Evolutionary conservation across 257 asterid species (phyloP).

Genomic region (Jacaranda mimosifolia): DNA sequence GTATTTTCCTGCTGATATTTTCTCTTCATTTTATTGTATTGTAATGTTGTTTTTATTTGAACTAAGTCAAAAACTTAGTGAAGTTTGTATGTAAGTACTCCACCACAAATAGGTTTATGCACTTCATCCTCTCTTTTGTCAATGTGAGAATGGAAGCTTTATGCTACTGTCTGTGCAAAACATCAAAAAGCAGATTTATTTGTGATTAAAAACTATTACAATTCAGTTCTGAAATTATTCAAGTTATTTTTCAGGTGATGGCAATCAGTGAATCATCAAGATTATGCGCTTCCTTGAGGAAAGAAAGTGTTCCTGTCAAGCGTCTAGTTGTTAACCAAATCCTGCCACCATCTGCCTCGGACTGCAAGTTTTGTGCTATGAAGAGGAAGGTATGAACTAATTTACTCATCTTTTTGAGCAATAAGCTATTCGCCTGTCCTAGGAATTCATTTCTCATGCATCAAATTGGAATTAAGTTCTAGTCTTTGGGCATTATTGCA

Average conservation of each 20-base stretch:
- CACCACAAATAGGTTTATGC: not conserved
- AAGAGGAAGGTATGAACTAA: slow-evolving; percentile 76
- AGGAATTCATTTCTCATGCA: too few relatives aligned
- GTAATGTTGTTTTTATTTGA: slow-evolving; percentile 1
- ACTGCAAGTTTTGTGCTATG: slow-evolving; percentile 96
- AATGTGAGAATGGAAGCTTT: not conserved
- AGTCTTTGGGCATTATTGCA: too few relatives aligned
- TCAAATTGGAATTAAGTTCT: too few relatives aligned
- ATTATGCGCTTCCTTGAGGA: slow-evolving; percentile 85
- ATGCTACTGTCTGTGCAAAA: not conserved
- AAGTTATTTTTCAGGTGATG: slow-evolving; percentile 71
- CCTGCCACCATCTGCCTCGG: slow-evolving; percentile 87
- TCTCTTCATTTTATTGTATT: not conserved
- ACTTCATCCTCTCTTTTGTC: not conserved
- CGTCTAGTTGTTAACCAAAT: slow-evolving; percentile 91
- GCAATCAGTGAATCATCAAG: slow-evolving; percentile 96
- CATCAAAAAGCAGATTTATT: not conserved
- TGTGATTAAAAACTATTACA: not conserved
- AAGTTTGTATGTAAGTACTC: not conserved
- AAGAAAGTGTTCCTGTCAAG: slow-evolving; percentile 93
- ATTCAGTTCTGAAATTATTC: not conserved
- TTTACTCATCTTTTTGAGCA: not conserved
- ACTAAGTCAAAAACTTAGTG: not conserved
- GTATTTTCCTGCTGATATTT: not conserved
- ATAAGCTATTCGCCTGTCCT: too few relatives aligned